Base-by-base conservation (phyloP, 768 basidiomycete species). In the Pholiota microspora region DNA sequence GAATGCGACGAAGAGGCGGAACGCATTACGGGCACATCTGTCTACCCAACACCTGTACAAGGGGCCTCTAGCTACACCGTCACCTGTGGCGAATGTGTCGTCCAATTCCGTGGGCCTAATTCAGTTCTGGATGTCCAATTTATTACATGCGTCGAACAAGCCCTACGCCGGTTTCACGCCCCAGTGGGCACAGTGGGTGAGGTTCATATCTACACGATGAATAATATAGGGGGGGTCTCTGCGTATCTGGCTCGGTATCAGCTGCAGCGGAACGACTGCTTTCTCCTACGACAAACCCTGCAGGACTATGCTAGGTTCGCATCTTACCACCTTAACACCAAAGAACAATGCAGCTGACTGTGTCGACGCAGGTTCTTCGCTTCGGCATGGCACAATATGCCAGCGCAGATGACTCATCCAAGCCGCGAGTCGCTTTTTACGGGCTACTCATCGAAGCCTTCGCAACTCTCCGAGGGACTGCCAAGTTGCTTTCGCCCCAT, bases 221-320 rank as follows among this genome's bases (percentile, higher is more conserved):
- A 24, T 48, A 55, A 55, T 29, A 32, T 55, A 5, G 54, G 54
- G 21, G 54, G 54, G 34, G 27, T 55, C 48, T 40, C 54, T 6
- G 50, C 50, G 54, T 55, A 55, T 44, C 54, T 56, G 52, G 55
- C 55, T 40, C 55, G 55, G 1, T 28, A 46, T 6, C 2, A 52
- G 49, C 24, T 54, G 27, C 28, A 35, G 23, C 15, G 24, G 49
- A 25, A 56, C 29, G 28, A 56, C 29, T 56, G 3, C 16, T 16
- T 15, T 23, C 51, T 53, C 38, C 8, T 44, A 7, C 4, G n/a
- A 45, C 10, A 18, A 44, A 44, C 51, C 6, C n/a, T 53, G 51
- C 1, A 9, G 32, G 38, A 53, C 38, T 53, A 28, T 44, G 51
- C 51, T 25, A 53, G 23, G 51, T 53, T 4, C 5, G 51, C 28